Conservation (phyloP, 176 grass and related monocot genomes). For the Lolium multiflorum region DNA sequence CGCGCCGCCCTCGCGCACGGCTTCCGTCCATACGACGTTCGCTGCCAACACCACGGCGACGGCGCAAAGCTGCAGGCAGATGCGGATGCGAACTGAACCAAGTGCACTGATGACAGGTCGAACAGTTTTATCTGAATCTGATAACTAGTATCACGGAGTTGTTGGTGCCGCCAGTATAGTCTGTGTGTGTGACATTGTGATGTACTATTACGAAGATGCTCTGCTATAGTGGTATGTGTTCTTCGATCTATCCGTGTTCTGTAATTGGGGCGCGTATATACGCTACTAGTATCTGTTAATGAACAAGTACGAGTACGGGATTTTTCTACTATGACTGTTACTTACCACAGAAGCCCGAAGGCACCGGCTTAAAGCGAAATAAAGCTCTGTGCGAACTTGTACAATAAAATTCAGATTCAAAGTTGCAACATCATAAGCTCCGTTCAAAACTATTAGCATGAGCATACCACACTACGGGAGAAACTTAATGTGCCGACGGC, state of each 20-base stretch:
- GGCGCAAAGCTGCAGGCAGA: background rate
- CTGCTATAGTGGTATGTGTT: background rate
- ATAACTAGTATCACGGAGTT: background rate
- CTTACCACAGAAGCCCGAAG: too few relatives aligned
- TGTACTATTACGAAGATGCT: background rate
- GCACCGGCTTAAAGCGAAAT: too few relatives aligned
- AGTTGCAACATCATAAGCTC: too few relatives aligned
- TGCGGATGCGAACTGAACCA: background rate
- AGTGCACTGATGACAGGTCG: background rate
- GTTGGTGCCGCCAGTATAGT: too few relatives aligned
- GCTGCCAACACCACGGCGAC: background rate
- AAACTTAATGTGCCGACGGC: too few relatives aligned
- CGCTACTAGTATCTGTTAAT: background rate
- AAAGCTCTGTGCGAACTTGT: too few relatives aligned
- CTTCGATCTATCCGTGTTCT: background rate
- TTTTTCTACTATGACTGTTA: too few relatives aligned
- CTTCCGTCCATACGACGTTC: constrained; percentile 43
- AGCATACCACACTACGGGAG: too few relatives aligned
- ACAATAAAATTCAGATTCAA: too few relatives aligned
- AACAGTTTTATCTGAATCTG: background rate
- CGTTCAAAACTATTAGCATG: too few relatives aligned
- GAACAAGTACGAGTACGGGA: background rate
- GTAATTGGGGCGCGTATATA: too few relatives aligned
- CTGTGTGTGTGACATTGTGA: too few relatives aligned
- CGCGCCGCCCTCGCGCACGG: constrained; percentile 59